Evolutionary conservation across 441 rosid genomes (phyloP), one percentile per base, ranked within the genome.

Genomic region (Viola pubescens): DNA sequence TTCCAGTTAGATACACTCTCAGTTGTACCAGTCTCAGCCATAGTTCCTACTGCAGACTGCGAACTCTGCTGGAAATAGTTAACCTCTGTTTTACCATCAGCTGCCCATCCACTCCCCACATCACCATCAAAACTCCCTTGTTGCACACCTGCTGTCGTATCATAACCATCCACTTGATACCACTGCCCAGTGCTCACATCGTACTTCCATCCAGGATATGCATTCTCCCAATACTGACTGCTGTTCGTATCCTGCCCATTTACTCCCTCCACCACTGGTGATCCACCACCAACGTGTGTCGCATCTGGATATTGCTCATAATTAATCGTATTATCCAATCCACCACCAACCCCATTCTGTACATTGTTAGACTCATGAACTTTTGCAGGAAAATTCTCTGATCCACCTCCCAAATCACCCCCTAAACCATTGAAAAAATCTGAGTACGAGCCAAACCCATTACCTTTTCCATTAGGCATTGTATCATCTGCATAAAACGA

Each of bases 141-240:
- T 16, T 78, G 84, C 42, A 63, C 41, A 63, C 41, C 65, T 19
- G 53, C 6, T 8, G 56, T 57, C 7, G 66, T 63, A 54, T 73
- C 77, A 48, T 68, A 74, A 53, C 75, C 73, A 68, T 81, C 91
- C 69, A 79, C 77, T 66, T 87, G 92, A 77, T 82, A 88, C 99
- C 99, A 94, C 60, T 82, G 92, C 60, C 83, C 92, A 56, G 89
- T 78, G 67, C 49, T 81, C 43, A 73, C 67, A 70, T 94, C 97
- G 72, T 68, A 84, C 66, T 74, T 82, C 99, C 99, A 94, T n/a
- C 99, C 99, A 0, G 99, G 98, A 76, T 88, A 94, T 73, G 77
- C 59, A 72, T 68, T 79, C 67, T 91, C 97, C 98, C 94, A 88
- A 54, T 84, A 60, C 70, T 82, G 89, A 65, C 71, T 80, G 67